Evolutionary conservation across 2,329 filamentous ascomycete species (phyloP).

Genomic region (Pseudopyricularia cyperi): DNA sequence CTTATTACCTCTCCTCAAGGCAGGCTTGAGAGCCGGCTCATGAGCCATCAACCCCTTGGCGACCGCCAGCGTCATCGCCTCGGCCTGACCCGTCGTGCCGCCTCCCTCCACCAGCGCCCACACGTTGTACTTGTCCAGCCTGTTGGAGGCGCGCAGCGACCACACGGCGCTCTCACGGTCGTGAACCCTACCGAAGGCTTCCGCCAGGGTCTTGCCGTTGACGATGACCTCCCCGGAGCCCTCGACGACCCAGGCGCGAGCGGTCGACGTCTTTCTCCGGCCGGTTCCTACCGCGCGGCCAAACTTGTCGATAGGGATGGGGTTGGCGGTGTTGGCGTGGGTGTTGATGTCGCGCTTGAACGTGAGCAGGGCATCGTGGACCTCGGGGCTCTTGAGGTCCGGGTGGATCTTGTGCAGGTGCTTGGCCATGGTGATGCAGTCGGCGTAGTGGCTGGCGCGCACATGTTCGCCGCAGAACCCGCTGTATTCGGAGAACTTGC

Average conservation of each 20-base stretch:
- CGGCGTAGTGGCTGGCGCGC: constrained; percentile 64
- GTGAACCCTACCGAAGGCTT: constrained; percentile 77
- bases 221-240: constrained; percentile 81
- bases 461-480: constrained; percentile 58
- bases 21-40: constrained; percentile 81
- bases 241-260: constrained; percentile 80
- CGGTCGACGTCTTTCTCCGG: constrained; percentile 75
- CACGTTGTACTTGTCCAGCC: constrained; percentile 93
- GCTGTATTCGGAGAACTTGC: constrained; percentile 64
- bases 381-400: constrained; percentile 56
- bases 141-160: constrained; percentile 69
- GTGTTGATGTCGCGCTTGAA: constrained; percentile 70
- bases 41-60: constrained; percentile 80
- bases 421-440: constrained; percentile 62
- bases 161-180: constrained; percentile 91
- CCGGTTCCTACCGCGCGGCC: constrained; percentile 73
- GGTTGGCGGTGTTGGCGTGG: constrained; percentile 47
- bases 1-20: constrained; percentile 69
- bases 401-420: constrained; percentile 79
- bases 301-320: constrained; percentile 57
- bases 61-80: constrained; percentile 82
- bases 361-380: constrained; percentile 47
- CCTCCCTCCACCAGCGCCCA: constrained; percentile 78
- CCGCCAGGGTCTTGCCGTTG: constrained; percentile 75
- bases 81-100: constrained; percentile 88